Base-by-base conservation (phyloP, 2,329 filamentous ascomycete species). In the Talaromyces sp. region DNA sequence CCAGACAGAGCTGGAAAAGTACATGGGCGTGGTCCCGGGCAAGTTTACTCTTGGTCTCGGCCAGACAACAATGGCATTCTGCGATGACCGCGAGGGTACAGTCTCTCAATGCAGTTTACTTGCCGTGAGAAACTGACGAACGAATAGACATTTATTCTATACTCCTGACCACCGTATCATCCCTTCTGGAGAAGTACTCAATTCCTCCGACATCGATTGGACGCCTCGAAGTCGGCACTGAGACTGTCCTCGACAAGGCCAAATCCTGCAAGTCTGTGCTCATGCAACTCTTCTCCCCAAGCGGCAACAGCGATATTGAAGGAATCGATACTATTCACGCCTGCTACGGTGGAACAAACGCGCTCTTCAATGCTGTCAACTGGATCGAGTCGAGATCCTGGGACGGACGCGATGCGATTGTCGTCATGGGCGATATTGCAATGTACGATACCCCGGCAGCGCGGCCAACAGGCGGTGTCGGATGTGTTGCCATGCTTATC, bases 21-120 rank as follows among this genome's bases (percentile, higher is more conserved):
- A 91, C 78, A 90, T 93, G 84, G 90, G 89, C 74, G 89, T 90
- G 70, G 84, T 84, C 74, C 75, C 86, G 61, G 90, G 90, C 67
- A 94, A 94, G 80, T 94, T 93, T 83, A 94, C 90, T 71, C 92
- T 94, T 79, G 90, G 90, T 76, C 87, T 93, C 60, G 90, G 90
- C 70, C 90, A 93, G 84, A 92, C 89, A 74, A 91, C 89, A 81
- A 94, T 93, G 90, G 88, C 87, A 81, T 94, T 94, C 80, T 93
- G 90, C 76, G 90, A 93, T 77, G 90, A 94, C 74, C 86, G 89
- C 73, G 90, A 94, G 81, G 90, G 90, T 92, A 75, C 19, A 24
- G 19, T 46, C 19, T 46, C 43, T 46, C 43, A 46, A 46, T 46
- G 11, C 3, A 46, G 43, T 6, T 24, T 10, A 24, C 19, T 38